Evolutionary conservation across 176 grass and related monocot genomes (phyloP).

Genomic region (Urochloa ruziziensis): DNA sequence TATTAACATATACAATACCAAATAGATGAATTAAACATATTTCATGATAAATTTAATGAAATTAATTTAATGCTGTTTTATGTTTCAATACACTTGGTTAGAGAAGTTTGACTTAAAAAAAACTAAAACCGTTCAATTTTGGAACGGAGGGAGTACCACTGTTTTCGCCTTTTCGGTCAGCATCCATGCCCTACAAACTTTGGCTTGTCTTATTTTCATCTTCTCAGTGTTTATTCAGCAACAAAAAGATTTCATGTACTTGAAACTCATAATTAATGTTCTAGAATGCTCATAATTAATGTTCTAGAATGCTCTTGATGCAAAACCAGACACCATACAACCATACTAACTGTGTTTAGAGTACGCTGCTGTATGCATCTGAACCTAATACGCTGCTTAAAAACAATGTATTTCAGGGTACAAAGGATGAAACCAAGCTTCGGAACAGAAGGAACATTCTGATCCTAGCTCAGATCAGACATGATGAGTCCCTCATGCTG

Average conservation of each 20-base stretch:
- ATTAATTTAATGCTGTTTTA: not conserved
- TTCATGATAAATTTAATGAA: not conserved
- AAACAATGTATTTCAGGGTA: slow-evolving; percentile 44
- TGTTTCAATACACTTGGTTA: not conserved
- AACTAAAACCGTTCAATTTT: not conserved
- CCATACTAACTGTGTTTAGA: not conserved
- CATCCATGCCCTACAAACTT: not conserved
- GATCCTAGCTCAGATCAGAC: slow-evolving; percentile 51
- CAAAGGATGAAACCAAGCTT: slow-evolving; percentile 45
- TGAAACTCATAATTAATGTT: not conserved
- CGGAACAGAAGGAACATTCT: slow-evolving; percentile 39
- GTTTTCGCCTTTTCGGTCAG: not conserved
- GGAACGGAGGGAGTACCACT: not conserved
- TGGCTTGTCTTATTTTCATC: not conserved
- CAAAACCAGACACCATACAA: not conserved
- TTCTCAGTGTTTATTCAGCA: not conserved
- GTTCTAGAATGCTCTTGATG: not conserved
- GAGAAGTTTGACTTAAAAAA: not conserved
- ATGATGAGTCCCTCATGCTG: slow-evolving; percentile 67
- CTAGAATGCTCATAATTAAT: not conserved
- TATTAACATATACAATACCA: not conserved
- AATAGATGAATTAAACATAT: not conserved
- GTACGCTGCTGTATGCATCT: not conserved
- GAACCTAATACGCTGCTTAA: slow-evolving; percentile 26
- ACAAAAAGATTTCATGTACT: not conserved